These are phyloP conservation scores for Pichia californica DNA, from an alignment of 805 yeast genomes.

Conservation along the genomic window DNA sequence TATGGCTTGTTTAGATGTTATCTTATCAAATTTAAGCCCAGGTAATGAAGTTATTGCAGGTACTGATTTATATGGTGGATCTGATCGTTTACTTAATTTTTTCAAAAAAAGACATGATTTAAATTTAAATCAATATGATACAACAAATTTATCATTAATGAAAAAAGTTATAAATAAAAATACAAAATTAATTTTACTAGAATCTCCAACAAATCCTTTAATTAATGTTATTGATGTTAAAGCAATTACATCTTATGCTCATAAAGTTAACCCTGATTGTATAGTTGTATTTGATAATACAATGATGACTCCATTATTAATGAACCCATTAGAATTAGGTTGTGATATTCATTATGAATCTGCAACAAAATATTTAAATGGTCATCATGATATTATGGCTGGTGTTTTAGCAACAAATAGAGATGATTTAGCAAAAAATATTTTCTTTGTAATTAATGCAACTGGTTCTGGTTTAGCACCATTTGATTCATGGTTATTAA, in stretches of 20 bases:
- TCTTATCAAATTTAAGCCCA: conserved; percentile 65
- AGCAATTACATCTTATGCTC: conserved; percentile 59
- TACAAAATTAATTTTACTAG: conserved; percentile 78
- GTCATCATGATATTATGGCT: conserved; percentile 97
- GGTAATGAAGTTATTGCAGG: conserved; percentile 94
- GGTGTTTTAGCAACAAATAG: conserved; percentile 76
- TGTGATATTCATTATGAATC: conserved; percentile 91
- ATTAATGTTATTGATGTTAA: conserved; percentile 81
- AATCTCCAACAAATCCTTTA: conserved; percentile 90
- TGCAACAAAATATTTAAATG: conserved; percentile 87
- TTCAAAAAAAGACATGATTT: conserved; percentile 58
- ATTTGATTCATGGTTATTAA: conserved; percentile 83
- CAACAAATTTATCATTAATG: conserved; percentile 63
- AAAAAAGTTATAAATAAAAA: conserved; percentile 45
- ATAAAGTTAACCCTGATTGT: conserved; percentile 57
- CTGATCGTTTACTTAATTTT: conserved; percentile 76
- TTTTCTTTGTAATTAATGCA: conserved; percentile 77
- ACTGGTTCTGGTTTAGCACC: conserved; percentile 91
- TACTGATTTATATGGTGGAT: conserved; percentile 91
- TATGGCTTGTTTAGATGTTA: conserved; percentile 81
- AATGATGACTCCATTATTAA: conserved; percentile 89
- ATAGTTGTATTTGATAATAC: conserved; percentile 88
- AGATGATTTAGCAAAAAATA: conserved; percentile 54
- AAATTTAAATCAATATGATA: conserved; percentile 70
- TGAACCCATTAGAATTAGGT: conserved; percentile 80